These are phyloP conservation scores for Chlamydomonas asymmetrica DNA, from an alignment of 139 green algal species.

Conservation along the genomic window DNA sequence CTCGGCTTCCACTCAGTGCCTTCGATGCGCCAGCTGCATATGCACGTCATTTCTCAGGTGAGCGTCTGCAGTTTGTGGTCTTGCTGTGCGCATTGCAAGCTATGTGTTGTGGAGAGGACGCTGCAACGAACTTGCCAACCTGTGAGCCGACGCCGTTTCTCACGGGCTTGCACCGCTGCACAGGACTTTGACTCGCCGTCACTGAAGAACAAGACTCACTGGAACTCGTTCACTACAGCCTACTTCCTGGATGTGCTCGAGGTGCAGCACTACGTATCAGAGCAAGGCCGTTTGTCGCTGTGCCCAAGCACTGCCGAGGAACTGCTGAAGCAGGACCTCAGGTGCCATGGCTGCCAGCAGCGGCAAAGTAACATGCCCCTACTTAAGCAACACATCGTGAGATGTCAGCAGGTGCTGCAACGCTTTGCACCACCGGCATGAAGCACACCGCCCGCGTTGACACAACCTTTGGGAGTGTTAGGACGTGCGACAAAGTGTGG, in stretches of 20 bases:
- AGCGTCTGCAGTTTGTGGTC: too few relatives aligned
- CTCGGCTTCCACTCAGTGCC: conserved; percentile 82
- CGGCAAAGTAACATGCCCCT: conserved; percentile 58
- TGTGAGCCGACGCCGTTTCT: too few relatives aligned
- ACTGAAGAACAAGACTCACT: conserved; percentile 88
- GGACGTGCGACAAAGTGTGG: conserved; percentile 9
- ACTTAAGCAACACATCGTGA: conserved; percentile 75
- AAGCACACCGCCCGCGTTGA: too few relatives aligned
- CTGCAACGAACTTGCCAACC: too few relatives aligned
- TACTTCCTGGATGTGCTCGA: conserved; percentile 63
- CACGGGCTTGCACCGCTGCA: too few relatives aligned
- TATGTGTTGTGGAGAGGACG: too few relatives aligned
- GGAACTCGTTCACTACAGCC: conserved; percentile 72
- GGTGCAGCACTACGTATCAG: conserved; percentile 36
- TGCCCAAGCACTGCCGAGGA: conserved; percentile 37
- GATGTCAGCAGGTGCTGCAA: too few relatives aligned
- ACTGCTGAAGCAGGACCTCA: conserved; percentile 60
- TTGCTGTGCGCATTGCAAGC: too few relatives aligned
- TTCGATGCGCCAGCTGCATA: conserved; percentile 84
- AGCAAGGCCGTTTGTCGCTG: conserved; percentile 33
- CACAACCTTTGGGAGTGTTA: too few relatives aligned
- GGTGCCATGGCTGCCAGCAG: conserved; percentile 64
- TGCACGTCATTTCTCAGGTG: conserved; percentile 78
- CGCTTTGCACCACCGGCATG: too few relatives aligned
- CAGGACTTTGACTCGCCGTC: conserved; percentile 45